Base-by-base conservation (phyloP, 305 asterid genomes). In the Plantago lanceolata region DNA sequence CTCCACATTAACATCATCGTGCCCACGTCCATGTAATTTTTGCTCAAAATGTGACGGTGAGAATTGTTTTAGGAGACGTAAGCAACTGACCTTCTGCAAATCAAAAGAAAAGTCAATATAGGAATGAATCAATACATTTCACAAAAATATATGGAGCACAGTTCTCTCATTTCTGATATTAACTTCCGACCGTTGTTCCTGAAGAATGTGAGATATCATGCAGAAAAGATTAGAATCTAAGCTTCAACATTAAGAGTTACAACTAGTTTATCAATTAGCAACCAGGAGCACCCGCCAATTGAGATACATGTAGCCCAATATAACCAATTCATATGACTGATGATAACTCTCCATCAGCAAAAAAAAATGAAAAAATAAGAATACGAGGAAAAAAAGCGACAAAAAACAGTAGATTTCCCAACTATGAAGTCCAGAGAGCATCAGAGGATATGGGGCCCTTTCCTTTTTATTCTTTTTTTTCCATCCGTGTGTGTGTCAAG, bases 1-100 rank as follows among this genome's bases (percentile, higher is more conserved):
- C 66, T 85, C 92, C 33, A 48, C 48, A 44, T 78, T 85, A 57
- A 67, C 70, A 35, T 71, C 76, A 73, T 76, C 83, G 54, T 70
- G 59, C 29, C 73, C 85, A 37, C 62, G 69, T 52, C 81, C 82
- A 59, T n/a, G 77, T 79, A 63, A 58, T 68, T 86, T 91, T 52
- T 78, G 79, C 74, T 84, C 87, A 75, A 89, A 86, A 74, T 70
- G 73, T 61, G 82, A 84, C 33, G 86, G 90, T 57, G 98, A 85
- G 75, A 93, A 87, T 72, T 78, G 81, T 77, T 73, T 82, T 68
- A 87, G 75, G 49, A 93, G 82, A 60, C 93, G 95, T 65, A 93
- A 70, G 76, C 99, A 93, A 67, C 75, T 71, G 68, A 83, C 94
- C 76, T 78, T 86, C 98, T 92, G 78, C 52, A 33, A 44, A 18